Percentiles rank a stretch among this genome's conserved stretches.
Conservation (phyloP, 805 yeast species). For the Barnettozyma wickerhamii region DNA sequence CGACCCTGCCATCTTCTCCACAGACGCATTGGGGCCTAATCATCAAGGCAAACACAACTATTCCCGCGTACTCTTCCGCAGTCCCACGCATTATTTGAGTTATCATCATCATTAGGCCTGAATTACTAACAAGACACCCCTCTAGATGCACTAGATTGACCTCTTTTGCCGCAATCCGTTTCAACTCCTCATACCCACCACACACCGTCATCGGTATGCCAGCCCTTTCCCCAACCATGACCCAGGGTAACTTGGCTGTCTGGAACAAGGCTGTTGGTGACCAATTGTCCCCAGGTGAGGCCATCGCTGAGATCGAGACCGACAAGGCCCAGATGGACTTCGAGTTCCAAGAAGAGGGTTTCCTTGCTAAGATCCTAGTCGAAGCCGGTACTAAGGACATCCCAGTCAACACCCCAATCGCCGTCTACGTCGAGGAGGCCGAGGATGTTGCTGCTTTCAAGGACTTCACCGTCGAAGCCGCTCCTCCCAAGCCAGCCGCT, state of each 20-base stretch:
- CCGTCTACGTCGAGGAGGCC: constrained; percentile 88
- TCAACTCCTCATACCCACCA: constrained; percentile 50
- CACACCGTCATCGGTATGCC: constrained; percentile 96
- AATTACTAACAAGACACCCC: constrained; percentile 8
- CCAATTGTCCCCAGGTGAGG: constrained; percentile 83
- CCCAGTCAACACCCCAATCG: constrained; percentile 94
- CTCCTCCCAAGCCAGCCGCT: constrained; percentile 28
- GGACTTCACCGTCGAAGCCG: constrained; percentile 77
- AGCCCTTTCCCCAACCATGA: constrained; percentile 99
- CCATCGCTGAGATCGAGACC: constrained; percentile 95
- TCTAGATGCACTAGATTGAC: constrained; percentile 21
- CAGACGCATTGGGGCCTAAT: neutral
- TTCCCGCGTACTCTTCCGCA: no score
- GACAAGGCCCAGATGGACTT: constrained; percentile 98
- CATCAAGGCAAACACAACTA: no score
- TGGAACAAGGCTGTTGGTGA: constrained; percentile 95
- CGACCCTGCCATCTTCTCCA: neutral
- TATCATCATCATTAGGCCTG: neutral
- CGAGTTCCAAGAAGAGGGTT: constrained; percentile 97
- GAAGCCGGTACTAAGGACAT: constrained; percentile 85
- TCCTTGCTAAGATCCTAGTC: constrained; percentile 78
- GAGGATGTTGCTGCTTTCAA: constrained; percentile 85
- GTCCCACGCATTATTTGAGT: neutral
- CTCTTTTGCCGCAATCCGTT: constrained; percentile 19
- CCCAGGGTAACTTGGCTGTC: constrained; percentile 84